phyloP scores from a whole-genome alignment of 2,329 filamentous ascomycete genomes.

The Stemphylium vesicarium region DNA sequence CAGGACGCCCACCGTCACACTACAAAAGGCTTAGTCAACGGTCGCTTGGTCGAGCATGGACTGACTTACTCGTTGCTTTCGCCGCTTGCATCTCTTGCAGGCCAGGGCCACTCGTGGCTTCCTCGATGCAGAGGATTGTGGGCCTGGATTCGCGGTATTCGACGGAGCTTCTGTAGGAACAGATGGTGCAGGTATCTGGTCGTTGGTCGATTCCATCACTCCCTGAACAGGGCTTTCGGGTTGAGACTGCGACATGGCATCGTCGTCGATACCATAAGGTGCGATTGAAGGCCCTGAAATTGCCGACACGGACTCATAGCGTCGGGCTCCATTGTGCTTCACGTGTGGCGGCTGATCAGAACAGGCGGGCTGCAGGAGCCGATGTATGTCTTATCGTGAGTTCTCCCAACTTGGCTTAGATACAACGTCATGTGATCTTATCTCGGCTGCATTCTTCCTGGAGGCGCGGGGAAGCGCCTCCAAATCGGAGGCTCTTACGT shows the following conservation, averaged over 20 bases:
- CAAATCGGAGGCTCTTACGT: neutral
- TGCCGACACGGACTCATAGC: neutral
- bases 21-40: slow-evolving; percentile 10
- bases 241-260: slow-evolving; percentile 12
- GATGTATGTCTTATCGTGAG: slow-evolving; percentile 8
- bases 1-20: slow-evolving; percentile 33
- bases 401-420: neutral
- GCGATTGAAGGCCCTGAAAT: slow-evolving; percentile 1
- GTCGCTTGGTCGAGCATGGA: neutral
- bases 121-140: slow-evolving; percentile 12
- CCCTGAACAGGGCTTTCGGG: slow-evolving; percentile 1
- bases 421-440: slow-evolving; percentile 8
- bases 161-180: slow-evolving; percentile 11
- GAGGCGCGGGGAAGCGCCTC: neutral
- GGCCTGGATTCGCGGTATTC: slow-evolving; percentile 3
- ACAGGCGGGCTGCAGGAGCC: slow-evolving; percentile 4
- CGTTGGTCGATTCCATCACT: neutral
- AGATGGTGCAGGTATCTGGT: slow-evolving; percentile 1
- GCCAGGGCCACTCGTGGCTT: slow-evolving; percentile 32
- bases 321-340: slow-evolving; percentile 1
- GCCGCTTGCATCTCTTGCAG: slow-evolving; percentile 35
- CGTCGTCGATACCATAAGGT: slow-evolving; percentile 3
- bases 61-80: slow-evolving; percentile 33
- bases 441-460: slow-evolving; percentile 7
- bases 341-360: neutral